These are phyloP conservation scores for Simplicillium sp. DNA, from an alignment of 2,329 filamentous ascomycete genomes.

Conservation along the genomic window DNA sequence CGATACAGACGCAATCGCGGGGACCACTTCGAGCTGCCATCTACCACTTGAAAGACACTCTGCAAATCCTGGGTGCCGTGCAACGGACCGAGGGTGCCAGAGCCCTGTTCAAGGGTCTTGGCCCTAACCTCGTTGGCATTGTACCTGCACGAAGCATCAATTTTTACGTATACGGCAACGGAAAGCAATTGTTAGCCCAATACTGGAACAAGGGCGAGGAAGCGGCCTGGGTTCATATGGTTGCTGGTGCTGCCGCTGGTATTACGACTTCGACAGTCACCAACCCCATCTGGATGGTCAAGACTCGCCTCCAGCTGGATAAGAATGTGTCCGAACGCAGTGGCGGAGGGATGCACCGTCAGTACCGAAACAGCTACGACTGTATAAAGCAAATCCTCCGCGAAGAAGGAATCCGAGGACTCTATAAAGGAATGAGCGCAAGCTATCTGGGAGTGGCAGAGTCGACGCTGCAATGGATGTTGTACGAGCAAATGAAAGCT, in stretches of 20 bases:
- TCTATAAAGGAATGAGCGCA: slow-evolving; percentile 86
- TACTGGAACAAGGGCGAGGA: slow-evolving; percentile 63
- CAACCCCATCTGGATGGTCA: slow-evolving; percentile 94
- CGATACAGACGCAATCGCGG: slow-evolving; percentile 50
- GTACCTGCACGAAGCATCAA: slow-evolving; percentile 87
- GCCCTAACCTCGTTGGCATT: slow-evolving; percentile 81
- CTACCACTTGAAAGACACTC: slow-evolving; percentile 75
- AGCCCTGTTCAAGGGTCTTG: slow-evolving; percentile 86
- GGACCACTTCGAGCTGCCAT: slow-evolving; percentile 56
- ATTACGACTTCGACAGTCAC: slow-evolving; percentile 83
- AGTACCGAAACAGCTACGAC: slow-evolving; percentile 81
- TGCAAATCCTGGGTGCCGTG: slow-evolving; percentile 75
- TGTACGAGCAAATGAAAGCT: slow-evolving; percentile 88
- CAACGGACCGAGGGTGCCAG: slow-evolving; percentile 74
- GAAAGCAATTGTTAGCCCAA: slow-evolving; percentile 71
- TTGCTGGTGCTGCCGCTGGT: slow-evolving; percentile 67
- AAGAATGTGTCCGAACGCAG: slow-evolving; percentile 63
- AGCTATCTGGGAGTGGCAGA: slow-evolving; percentile 88
- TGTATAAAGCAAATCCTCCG: slow-evolving; percentile 75
- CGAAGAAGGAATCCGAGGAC: slow-evolving; percentile 68
- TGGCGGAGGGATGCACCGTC: slow-evolving; percentile 44
- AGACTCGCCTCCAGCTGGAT: slow-evolving; percentile 86
- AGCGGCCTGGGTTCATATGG: slow-evolving; percentile 67
- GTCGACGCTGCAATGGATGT: slow-evolving; percentile 83
- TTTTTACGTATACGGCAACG: slow-evolving; percentile 89